phyloP scores from a whole-genome alignment of 371 early-diverging fungal genomes.

The Circinella minor region DNA sequence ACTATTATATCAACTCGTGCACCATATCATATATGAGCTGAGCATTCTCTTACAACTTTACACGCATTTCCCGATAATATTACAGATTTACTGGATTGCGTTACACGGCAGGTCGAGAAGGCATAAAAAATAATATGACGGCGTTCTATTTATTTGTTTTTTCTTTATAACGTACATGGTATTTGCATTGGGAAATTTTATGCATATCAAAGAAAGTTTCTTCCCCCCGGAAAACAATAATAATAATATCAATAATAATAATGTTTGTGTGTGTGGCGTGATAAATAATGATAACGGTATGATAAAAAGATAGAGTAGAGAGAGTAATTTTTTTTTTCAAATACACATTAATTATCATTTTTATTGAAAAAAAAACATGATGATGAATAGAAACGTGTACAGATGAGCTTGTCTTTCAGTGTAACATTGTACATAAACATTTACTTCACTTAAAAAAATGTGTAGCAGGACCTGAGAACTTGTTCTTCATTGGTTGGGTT shows the following conservation, averaged over 20 bases:
- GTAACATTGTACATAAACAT: too few species aligned
- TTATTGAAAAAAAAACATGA: too few species aligned
- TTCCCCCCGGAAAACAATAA: neutral
- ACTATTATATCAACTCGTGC: neutral
- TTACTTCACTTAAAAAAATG: too few species aligned
- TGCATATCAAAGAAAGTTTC: neutral
- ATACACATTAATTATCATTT: too few species aligned
- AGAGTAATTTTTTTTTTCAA: too few species aligned
- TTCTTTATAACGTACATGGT: neutral
- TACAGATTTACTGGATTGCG: neutral
- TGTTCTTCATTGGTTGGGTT: too few species aligned
- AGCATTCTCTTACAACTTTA: too few species aligned
- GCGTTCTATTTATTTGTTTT: constrained; percentile 1
- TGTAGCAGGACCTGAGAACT: too few species aligned
- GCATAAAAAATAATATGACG: constrained; percentile 8
- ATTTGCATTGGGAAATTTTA: neutral
- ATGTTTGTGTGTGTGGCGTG: neutral
- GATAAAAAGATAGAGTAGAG: too few species aligned
- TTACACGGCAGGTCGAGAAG: constrained; percentile 7
- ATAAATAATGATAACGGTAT: neutral
- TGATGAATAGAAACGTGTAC: too few species aligned
- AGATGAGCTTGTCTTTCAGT: too few species aligned
- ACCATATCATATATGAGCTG: neutral
- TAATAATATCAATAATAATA: neutral
- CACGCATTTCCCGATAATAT: too few species aligned